Evolutionary conservation across 441 rosid species (phyloP).

Genomic region (Omphalea diandra): DNA sequence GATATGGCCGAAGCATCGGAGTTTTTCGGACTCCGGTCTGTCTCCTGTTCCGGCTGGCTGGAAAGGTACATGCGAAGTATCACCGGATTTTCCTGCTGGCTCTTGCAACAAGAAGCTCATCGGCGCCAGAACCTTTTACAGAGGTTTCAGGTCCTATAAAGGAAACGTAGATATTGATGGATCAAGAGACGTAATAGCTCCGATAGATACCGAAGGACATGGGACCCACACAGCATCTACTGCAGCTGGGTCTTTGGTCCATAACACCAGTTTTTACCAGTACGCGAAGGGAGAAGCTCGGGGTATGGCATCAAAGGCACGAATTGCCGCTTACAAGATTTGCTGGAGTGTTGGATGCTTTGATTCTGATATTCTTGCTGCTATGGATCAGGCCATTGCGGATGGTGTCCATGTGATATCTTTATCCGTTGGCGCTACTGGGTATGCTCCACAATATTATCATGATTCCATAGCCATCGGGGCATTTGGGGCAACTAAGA

Average conservation of each 20-base stretch:
- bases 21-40: slow-evolving; percentile 51
- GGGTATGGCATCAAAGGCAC: slow-evolving; percentile 75
- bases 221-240: slow-evolving; percentile 86
- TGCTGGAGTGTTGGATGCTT: slow-evolving; percentile 73
- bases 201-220: slow-evolving; percentile 80
- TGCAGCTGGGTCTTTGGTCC: slow-evolving; percentile 63
- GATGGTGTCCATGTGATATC: slow-evolving; percentile 86
- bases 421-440: slow-evolving; percentile 67
- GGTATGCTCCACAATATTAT: slow-evolving; percentile 62
- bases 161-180: slow-evolving; percentile 35
- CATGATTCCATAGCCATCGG: slow-evolving; percentile 76
- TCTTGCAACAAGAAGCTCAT: slow-evolving; percentile 73
- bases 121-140: slow-evolving; percentile 66
- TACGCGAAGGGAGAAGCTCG: slow-evolving; percentile 72
- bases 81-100: slow-evolving; percentile 55
- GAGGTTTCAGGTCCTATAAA: slow-evolving; percentile 41
- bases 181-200: slow-evolving; percentile 49
- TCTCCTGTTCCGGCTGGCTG: slow-evolving; percentile 54
- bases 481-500: slow-evolving; percentile 59
- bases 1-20: slow-evolving; percentile 75
- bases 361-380: slow-evolving; percentile 82
- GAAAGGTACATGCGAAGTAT: slow-evolving; percentile 64
- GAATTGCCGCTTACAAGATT: slow-evolving; percentile 81
- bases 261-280: slow-evolving; percentile 53
- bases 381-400: slow-evolving; percentile 71